phyloP scores from a whole-genome alignment of 805 yeast genomes.

The Tetrapisispora fleetii region DNA sequence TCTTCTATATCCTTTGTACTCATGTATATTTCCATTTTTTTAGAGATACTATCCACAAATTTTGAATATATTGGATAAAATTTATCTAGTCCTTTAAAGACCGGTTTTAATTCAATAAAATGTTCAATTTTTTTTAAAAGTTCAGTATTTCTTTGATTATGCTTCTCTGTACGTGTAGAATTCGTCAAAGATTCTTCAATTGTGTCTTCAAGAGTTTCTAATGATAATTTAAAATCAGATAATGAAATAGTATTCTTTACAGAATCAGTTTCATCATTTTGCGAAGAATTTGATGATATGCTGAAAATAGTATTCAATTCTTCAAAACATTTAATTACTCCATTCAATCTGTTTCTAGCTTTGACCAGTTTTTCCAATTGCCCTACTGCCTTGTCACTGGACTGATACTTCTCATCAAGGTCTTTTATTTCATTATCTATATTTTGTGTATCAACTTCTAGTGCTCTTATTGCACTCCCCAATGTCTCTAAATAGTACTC shows the following conservation, averaged over 20 bases:
- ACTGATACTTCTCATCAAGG: conserved; percentile 13
- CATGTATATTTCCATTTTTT: conserved; percentile 29
- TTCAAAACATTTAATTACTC: conserved; percentile 40
- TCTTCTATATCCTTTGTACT: conserved; percentile 20
- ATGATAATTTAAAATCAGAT: conserved; percentile 29
- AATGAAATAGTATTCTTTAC: conserved; percentile 16
- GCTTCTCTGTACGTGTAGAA: conserved; percentile 12
- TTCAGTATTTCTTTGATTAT: conserved; percentile 25
- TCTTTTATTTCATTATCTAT: conserved; percentile 24
- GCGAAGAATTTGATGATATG: conserved; percentile 12
- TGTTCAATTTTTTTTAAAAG: conserved; percentile 37
- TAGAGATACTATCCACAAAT: conserved; percentile 36
- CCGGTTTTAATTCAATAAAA: conserved; percentile 39
- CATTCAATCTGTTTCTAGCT: conserved; percentile 37
- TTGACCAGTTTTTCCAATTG: conserved; percentile 36
- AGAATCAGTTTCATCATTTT: neutral
- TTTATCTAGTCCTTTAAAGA: conserved; percentile 42
- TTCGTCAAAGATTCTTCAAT: conserved; percentile 36
- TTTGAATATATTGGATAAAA: conserved; percentile 43
- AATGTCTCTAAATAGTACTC: conserved; percentile 58
- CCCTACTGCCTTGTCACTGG: conserved; percentile 13
- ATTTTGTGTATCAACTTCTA: conserved; percentile 38
- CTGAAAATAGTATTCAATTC: conserved; percentile 33
- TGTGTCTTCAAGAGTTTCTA: conserved; percentile 37
- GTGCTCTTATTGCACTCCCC: conserved; percentile 45